Base-by-base conservation (phyloP, 2,329 filamentous ascomycete genomes). In the Bipolaris cookei region DNA sequence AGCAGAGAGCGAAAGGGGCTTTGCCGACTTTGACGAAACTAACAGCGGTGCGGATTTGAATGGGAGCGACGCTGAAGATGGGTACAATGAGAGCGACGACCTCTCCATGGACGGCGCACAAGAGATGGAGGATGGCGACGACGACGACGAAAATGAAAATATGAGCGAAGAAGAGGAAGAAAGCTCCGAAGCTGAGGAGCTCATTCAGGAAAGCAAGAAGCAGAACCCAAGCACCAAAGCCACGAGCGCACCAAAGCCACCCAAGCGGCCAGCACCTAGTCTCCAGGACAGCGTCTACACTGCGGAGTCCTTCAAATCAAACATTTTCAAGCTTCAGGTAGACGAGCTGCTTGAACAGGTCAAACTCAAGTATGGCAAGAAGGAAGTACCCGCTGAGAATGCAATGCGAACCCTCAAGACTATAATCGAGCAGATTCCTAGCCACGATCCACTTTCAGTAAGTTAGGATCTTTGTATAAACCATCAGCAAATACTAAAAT, bases 271-370 rank as follows among this genome's bases (percentile, higher is more conserved):
- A 46, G 68, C 69, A 35, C 53, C 63, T 35, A 65, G 61, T 20
- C 65, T 68, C 7, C 68, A 71, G 35, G 73, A 75, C 37, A 78
- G 77, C 49, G 73, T 78, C 23, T 83, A 81, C 68, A 77, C 76
- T 18, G 80, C 79, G 30, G 84, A 84, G 45, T 80, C 83, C n/a
- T 88, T 84, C 78, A 88, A 88, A 69, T 88, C 86, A 41, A 88
- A 82, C 69, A 78, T 88, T 54, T 89, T 90, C 77, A 88, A 88
- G 70, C 74, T 90, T 8, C 87, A 90, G 69, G 80, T 88, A 32
- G 85, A 89, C 61, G 86, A 89, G 64, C 77, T 90, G 54, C 72
- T 89, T 48, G 74, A 78, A 6, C 83, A 86, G 62, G 77, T 87
- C 47, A 81, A 82, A 64, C 84, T 83, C 32, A 83, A 84, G 59